Evolutionary conservation across 495 filamentous ascomycete genomes (phyloP).

Genomic region (Xeromyces bisporus): DNA sequence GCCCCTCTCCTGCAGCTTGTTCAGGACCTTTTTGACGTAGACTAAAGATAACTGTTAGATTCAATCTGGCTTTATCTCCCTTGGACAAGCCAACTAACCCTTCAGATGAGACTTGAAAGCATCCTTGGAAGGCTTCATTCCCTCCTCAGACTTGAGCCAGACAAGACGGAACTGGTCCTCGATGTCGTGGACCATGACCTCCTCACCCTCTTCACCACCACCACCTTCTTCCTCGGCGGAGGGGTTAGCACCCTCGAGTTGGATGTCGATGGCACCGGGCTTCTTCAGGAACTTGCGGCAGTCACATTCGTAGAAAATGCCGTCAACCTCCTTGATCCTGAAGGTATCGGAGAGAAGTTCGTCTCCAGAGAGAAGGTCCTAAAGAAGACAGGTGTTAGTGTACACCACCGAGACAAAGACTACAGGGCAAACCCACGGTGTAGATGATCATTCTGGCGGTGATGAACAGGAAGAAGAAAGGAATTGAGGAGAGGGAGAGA

Average conservation of each 20-base stretch:
- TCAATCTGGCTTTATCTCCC: too few species aligned
- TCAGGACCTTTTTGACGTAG: conserved; percentile 82
- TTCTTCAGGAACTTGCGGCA: conserved; percentile 74
- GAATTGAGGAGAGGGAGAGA: conserved; percentile 7
- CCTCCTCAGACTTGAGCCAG: conserved; percentile 51
- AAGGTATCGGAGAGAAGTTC: conserved; percentile 95
- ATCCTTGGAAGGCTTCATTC: conserved; percentile 48
- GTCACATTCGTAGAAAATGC: conserved; percentile 68
- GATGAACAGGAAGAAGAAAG: conserved; percentile 6
- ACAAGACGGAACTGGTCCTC: conserved; percentile 81
- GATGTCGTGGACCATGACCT: conserved; percentile 72
- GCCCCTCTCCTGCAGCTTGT: conserved; percentile 42
- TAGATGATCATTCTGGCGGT: conserved; percentile 71
- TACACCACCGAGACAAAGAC: background rate
- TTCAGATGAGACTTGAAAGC: conserved; percentile 65
- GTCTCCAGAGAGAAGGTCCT: conserved; percentile 84
- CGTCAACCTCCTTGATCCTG: conserved; percentile 51
- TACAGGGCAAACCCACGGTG: conserved; percentile 39
- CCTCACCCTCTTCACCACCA: conserved; percentile 24
- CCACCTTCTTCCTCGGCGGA: conserved; percentile 92
- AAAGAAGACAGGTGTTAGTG: conserved; percentile 3
- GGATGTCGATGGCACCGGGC: conserved; percentile 43
- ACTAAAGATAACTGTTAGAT: conserved; percentile 24
- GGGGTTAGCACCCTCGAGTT: conserved; percentile 92
- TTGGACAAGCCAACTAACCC: conserved; percentile 30